These are phyloP conservation scores for Citrullus mucosospermus DNA, from an alignment of 306 rosid species.

Conservation along the genomic window DNA sequence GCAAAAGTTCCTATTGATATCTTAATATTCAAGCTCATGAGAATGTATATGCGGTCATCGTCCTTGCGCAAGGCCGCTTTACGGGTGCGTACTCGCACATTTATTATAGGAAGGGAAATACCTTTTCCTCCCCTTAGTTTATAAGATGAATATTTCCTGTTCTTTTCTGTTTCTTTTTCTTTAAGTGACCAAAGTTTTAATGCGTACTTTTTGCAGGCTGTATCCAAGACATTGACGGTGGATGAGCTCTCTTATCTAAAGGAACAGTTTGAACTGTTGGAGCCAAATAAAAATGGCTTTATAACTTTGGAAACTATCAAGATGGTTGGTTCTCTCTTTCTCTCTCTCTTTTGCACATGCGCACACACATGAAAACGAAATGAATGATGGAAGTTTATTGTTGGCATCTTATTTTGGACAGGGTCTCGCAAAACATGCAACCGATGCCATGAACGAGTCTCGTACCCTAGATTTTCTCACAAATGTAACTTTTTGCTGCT, in stretches of 20 bases:
- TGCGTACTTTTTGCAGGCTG: conserved; percentile 44
- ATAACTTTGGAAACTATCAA: conserved; percentile 60
- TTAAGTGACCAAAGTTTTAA: background rate
- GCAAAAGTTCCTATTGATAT: conserved; percentile 78
- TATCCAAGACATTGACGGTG: conserved; percentile 79
- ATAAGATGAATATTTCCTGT: background rate
- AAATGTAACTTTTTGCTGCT: conserved; percentile 30
- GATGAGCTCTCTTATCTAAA: conserved; percentile 83
- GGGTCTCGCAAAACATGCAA: conserved; percentile 72
- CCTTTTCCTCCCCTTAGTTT: background rate
- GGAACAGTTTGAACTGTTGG: conserved; percentile 73
- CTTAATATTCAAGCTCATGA: conserved; percentile 77
- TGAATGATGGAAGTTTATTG: background rate
- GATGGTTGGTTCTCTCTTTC: conserved; percentile 28
- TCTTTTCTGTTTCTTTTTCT: background rate
- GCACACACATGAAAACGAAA: background rate
- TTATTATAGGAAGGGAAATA: conserved; percentile 8
- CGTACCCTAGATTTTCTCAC: conserved; percentile 65
- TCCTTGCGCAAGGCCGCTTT: conserved; percentile 97
- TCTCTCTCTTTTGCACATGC: background rate
- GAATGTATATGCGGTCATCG: conserved; percentile 72
- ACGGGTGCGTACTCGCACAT: conserved; percentile 46
- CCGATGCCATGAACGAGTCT: conserved; percentile 94
- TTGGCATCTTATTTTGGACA: conserved; percentile 17
- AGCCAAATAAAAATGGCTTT: conserved; percentile 76